Base-by-base conservation (phyloP, 441 rosid genomes). In the Croton setiger region DNA sequence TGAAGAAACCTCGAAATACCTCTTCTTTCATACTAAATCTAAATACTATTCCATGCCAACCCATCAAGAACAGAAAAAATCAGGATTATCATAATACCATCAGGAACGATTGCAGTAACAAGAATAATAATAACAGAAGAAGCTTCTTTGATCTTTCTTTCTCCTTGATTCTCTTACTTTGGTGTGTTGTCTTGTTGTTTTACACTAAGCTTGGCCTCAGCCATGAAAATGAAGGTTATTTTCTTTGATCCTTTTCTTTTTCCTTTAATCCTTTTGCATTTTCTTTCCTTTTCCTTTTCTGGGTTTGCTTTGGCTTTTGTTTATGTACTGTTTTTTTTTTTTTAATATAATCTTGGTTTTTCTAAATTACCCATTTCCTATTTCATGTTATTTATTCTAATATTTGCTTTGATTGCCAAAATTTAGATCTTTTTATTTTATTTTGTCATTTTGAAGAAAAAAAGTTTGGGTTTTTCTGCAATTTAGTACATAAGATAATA, bases 121-220 rank as follows among this genome's bases (percentile, higher is more conserved):
- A 45, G 36, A 43, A 66, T 27, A 31, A 69, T 15, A 67, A 63
- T 20, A 53, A 55, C 9, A 75, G 64, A 20, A 75, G 72, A 44
- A 76, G 74, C 65, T 78, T 79, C 60, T 73, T 74, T 56, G 85
- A 88, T 81, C 86, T 83, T n/a, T 86, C 89, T 35, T 52, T 85
- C 74, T 77, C 92, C 18, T 65, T 88, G 71, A 80, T 87, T 52
- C 66, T 88, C 77, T 75, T 83, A 1, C 86, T 85, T 9, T 89
- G 92, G 92, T 84, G 78, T 68, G 77, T 85, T 69, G 79, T 91
- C 72, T 84, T 87, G 76, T 80, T 87, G 41, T 79, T 87, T 64
- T 80, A 79, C 76, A 76, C 84, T 63, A 72, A 77, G 60, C 86
- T 87, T 61, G 90, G 89, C 70, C 87, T 63, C 58, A 67, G 88